These are phyloP conservation scores for Amanita polypyramis DNA, from an alignment of 768 basidiomycete species.

Conservation along the genomic window DNA sequence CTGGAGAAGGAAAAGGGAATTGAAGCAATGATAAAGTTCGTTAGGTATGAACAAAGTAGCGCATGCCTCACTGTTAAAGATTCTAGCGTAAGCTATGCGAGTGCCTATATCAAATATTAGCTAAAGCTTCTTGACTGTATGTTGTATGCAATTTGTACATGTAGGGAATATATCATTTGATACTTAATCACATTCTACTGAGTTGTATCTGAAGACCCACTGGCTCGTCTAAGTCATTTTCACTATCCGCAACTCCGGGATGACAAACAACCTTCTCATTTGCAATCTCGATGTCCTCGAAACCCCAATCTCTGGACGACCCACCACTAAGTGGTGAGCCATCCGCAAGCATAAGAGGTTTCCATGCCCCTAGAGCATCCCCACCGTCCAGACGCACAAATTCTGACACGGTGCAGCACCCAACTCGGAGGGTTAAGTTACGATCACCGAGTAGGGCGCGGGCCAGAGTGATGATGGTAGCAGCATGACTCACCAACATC, in stretches of 20 bases:
- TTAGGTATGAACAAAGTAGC: slow-evolving; percentile 90
- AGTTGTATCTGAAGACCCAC: slow-evolving; percentile 37
- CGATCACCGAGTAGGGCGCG: slow-evolving; percentile 47
- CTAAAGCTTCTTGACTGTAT: slow-evolving; percentile 4
- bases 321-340: slow-evolving; percentile 51
- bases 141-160: neutral
- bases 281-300: slow-evolving; percentile 57
- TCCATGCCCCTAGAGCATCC: slow-evolving; percentile 34
- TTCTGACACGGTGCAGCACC: slow-evolving; percentile 68
- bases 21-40: slow-evolving; percentile 56
- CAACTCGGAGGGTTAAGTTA: slow-evolving; percentile 44
- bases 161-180: neutral
- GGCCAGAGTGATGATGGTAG: slow-evolving; percentile 58
- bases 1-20: slow-evolving; percentile 34
- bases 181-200: slow-evolving; percentile 24
- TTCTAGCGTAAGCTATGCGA: slow-evolving; percentile 95
- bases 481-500: slow-evolving; percentile 66
- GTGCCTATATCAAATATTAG: slow-evolving; percentile 68
- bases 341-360: slow-evolving; percentile 36
- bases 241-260: slow-evolving; percentile 56
- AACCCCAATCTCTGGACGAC: slow-evolving; percentile 66
- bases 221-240: slow-evolving; percentile 45
- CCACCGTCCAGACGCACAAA: slow-evolving; percentile 24
- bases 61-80: slow-evolving; percentile 55
- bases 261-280: slow-evolving; percentile 65